These are phyloP conservation scores for Yamadazyma tumulicola DNA, from an alignment of 805 yeast species.

Conservation along the genomic window DNA sequence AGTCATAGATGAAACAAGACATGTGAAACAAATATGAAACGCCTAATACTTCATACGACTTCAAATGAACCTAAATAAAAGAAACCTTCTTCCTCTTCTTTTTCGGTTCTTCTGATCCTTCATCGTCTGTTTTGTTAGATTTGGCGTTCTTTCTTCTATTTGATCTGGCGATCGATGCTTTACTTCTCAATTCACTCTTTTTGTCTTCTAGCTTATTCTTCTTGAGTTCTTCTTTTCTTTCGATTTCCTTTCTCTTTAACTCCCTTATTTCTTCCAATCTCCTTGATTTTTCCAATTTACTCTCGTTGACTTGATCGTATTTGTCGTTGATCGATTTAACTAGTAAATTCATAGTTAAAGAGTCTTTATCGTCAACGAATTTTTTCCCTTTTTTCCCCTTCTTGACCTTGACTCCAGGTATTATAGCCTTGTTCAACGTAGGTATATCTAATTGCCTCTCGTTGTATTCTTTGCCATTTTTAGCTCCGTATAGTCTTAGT, in stretches of 20 bases:
- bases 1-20: too few species aligned
- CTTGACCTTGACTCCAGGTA: conserved; percentile 75
- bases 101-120: conserved; percentile 12
- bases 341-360: conserved; percentile 59
- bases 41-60: too few species aligned
- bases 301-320: conserved; percentile 73
- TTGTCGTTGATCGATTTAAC: conserved; percentile 80
- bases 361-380: conserved; percentile 69
- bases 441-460: conserved; percentile 84
- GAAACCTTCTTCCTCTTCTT: conserved; percentile 35
- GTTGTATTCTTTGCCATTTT: conserved; percentile 52
- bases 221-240: conserved; percentile 73
- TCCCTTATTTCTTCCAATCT: conserved; percentile 89
- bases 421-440: conserved; percentile 71
- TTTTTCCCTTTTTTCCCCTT: conserved; percentile 87
- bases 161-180: conserved; percentile 66
- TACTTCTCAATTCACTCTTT: conserved; percentile 71
- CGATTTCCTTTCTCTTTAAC: conserved; percentile 80
- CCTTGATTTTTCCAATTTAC: conserved; percentile 85
- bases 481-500: conserved; percentile 65
- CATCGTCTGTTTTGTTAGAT: conserved; percentile 22
- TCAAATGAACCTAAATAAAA: conserved; percentile 24
- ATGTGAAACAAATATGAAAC: too few species aligned
- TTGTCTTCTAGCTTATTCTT: conserved; percentile 67
- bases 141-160: conserved; percentile 60